Conservation (phyloP, 768 basidiomycete genomes). For the Podaxis pistillaris region DNA sequence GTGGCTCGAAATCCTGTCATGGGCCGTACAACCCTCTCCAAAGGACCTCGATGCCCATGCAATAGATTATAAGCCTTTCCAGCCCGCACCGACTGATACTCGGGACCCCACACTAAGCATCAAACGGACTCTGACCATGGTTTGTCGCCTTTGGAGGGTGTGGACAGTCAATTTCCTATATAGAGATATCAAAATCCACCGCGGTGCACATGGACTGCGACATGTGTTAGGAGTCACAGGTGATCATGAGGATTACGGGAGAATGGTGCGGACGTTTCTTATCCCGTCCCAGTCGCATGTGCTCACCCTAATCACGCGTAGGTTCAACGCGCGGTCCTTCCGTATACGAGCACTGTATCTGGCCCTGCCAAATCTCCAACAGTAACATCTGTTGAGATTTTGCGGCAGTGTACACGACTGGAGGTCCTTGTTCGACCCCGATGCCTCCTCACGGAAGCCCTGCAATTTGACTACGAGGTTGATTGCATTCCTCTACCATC, state of each 20-base stretch:
- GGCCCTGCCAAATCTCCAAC: slow-evolving; percentile 23
- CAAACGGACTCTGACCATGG: slow-evolving; percentile 44
- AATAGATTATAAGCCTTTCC: slow-evolving; percentile 47
- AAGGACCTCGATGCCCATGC: slow-evolving; percentile 23
- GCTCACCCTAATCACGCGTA: slow-evolving; percentile 19
- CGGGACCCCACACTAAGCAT: slow-evolving; percentile 30
- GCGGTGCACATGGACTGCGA: slow-evolving; percentile 28
- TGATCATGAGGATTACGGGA: slow-evolving; percentile 26
- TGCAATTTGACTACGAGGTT: slow-evolving; percentile 54
- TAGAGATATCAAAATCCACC: slow-evolving; percentile 47
- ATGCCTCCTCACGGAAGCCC: slow-evolving; percentile 22
- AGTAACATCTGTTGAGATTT: slow-evolving; percentile 42
- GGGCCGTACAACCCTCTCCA: slow-evolving; percentile 30
- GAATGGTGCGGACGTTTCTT: slow-evolving; percentile 26
- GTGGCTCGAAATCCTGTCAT: slow-evolving; percentile 51
- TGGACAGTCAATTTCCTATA: slow-evolving; percentile 49
- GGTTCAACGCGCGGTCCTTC: slow-evolving; percentile 59
- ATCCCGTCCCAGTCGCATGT: slow-evolving; percentile 1
- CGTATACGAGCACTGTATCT: slow-evolving; percentile 53
- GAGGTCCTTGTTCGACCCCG: slow-evolving; percentile 55
- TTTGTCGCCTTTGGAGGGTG: slow-evolving; percentile 56
- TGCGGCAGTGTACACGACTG: slow-evolving; percentile 46
- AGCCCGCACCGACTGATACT: slow-evolving; percentile 28
- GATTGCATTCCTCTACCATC: slow-evolving; percentile 44
- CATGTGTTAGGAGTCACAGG: slow-evolving; percentile 26